Percentiles rank a stretch among this genome's conserved stretches.
Evolutionary conservation across 1,284 basidiomycete species (phyloP).

Genomic region (Ustilago esculenta): DNA sequence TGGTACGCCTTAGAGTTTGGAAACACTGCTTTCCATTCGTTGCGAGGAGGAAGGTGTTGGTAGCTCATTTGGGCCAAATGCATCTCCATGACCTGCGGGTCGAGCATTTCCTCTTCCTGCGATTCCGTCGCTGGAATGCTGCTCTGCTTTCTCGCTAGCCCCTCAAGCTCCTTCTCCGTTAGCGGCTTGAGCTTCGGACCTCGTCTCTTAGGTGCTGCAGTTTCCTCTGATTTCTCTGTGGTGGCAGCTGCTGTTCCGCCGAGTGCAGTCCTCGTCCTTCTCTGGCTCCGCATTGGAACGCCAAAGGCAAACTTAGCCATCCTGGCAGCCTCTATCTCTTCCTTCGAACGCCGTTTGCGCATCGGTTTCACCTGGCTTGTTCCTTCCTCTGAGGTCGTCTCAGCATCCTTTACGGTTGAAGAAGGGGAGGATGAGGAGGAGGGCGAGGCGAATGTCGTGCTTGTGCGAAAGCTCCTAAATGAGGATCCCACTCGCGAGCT

Average conservation of each 20-base stretch:
- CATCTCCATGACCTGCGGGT: constrained; percentile 7
- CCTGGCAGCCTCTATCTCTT: constrained; percentile 15
- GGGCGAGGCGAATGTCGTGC: neutral
- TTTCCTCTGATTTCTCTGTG: neutral
- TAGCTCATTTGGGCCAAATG: constrained; percentile 23
- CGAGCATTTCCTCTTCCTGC: constrained; percentile 1
- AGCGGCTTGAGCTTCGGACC: neutral
- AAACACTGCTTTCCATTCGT: constrained; percentile 45
- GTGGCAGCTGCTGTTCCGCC: neutral
- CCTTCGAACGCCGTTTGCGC: constrained; percentile 19
- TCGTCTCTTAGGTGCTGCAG: neutral
- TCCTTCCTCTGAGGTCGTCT: too few species aligned
- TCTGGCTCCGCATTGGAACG: constrained; percentile 10
- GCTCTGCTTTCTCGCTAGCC: constrained; percentile 1
- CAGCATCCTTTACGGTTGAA: too few species aligned
- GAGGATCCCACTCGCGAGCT: neutral
- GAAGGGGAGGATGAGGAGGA: neutral
- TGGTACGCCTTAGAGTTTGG: constrained; percentile 18
- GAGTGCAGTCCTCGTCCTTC: constrained; percentile 12
- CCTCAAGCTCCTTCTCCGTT: neutral
- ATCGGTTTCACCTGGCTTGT: constrained; percentile 7
- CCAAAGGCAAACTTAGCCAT: constrained; percentile 22
- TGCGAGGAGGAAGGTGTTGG: constrained; percentile 47
- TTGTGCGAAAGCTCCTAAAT: constrained; percentile 13
- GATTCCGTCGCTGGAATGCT: neutral